A percentile compares a stretch with the other conserved stretches of the same genome.
Conservation (phyloP, 495 filamentous ascomycete species). For the Diplogelasinospora grovesii region DNA sequence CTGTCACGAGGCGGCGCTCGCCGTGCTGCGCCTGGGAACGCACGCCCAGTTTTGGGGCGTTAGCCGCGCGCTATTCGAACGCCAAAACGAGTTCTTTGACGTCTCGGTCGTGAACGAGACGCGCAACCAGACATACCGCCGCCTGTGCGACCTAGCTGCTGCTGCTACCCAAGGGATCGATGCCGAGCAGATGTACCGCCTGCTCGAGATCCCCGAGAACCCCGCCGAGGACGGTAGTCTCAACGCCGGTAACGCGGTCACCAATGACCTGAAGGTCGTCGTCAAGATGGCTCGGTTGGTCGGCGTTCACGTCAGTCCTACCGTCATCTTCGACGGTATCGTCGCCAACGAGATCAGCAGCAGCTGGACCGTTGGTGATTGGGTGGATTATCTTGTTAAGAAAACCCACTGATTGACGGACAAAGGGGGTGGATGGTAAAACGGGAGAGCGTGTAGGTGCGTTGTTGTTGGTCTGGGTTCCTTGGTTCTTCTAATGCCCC, state of each 20-base stretch:
- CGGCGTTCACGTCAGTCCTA: slow-evolving; percentile 85
- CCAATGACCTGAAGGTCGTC: slow-evolving; percentile 76
- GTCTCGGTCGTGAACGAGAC: slow-evolving; percentile 72
- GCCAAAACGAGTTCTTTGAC: slow-evolving; percentile 72
- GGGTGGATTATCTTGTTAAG: slow-evolving; percentile 82
- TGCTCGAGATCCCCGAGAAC: slow-evolving; percentile 59
- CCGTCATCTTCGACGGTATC: slow-evolving; percentile 80
- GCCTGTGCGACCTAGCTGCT: slow-evolving; percentile 66
- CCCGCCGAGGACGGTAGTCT: slow-evolving; percentile 53
- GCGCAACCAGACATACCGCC: slow-evolving; percentile 76
- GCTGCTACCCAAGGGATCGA: slow-evolving; percentile 55
- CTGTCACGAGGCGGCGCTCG: slow-evolving; percentile 77
- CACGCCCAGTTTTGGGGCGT: slow-evolving; percentile 74
- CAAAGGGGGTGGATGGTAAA: too few species aligned
- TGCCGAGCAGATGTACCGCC: slow-evolving; percentile 53
- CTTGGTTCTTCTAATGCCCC: too few species aligned
- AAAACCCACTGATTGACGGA: too few species aligned
- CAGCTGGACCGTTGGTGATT: slow-evolving; percentile 70
- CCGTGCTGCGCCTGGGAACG: slow-evolving; percentile 60
- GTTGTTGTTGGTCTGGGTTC: too few species aligned
- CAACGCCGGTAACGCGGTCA: slow-evolving; percentile 74
- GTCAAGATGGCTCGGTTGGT: slow-evolving; percentile 72
- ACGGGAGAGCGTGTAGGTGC: too few species aligned
- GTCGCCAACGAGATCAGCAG: slow-evolving; percentile 72
- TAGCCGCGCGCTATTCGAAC: slow-evolving; percentile 61